A percentile compares a stretch with the other conserved stretches of the same genome.
These are phyloP conservation scores for Lachnellula occidentalis DNA, from an alignment of 2,329 filamentous ascomycete genomes.

Conservation along the genomic window DNA sequence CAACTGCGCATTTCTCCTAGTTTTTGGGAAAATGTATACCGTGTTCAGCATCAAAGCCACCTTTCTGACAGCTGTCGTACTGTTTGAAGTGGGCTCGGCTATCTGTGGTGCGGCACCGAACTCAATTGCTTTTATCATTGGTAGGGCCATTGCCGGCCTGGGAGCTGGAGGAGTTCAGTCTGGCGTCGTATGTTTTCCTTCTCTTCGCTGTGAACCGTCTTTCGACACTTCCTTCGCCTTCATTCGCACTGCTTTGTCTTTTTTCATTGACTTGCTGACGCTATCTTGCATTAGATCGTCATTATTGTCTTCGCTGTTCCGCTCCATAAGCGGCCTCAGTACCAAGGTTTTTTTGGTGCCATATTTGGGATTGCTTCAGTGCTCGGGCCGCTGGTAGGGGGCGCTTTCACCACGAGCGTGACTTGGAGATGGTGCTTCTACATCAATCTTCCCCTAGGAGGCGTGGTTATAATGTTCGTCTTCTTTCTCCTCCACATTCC, in stretches of 20 bases:
- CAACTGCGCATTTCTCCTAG: slow-evolving; percentile 47
- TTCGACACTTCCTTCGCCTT: too few species aligned
- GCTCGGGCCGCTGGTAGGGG: slow-evolving; percentile 29
- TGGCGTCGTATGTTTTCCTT: slow-evolving; percentile 13
- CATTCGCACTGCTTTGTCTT: neutral
- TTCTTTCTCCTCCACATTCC: slow-evolving; percentile 31
- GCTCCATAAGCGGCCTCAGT: slow-evolving; percentile 15
- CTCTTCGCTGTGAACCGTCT: too few species aligned
- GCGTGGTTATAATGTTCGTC: slow-evolving; percentile 29
- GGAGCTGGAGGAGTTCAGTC: slow-evolving; percentile 18
- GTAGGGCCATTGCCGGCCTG: slow-evolving; percentile 22
- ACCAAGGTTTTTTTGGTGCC: slow-evolving; percentile 23
- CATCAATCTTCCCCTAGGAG: slow-evolving; percentile 38
- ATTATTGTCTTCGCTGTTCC: slow-evolving; percentile 16
- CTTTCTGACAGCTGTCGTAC: slow-evolving; percentile 14
- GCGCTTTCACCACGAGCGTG: slow-evolving; percentile 31
- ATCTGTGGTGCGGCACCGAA: slow-evolving; percentile 21
- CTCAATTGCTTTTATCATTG: slow-evolving; percentile 23
- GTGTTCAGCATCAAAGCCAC: slow-evolving; percentile 34
- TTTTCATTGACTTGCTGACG: neutral
- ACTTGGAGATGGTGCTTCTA: slow-evolving; percentile 35
- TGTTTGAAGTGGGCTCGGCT: slow-evolving; percentile 23
- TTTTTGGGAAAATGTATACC: slow-evolving; percentile 47
- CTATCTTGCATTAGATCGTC: slow-evolving; percentile 12
- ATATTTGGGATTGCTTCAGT: slow-evolving; percentile 20